These are phyloP conservation scores for Vigna unguiculata DNA, from an alignment of 306 rosid genomes.

Conservation along the genomic window DNA sequence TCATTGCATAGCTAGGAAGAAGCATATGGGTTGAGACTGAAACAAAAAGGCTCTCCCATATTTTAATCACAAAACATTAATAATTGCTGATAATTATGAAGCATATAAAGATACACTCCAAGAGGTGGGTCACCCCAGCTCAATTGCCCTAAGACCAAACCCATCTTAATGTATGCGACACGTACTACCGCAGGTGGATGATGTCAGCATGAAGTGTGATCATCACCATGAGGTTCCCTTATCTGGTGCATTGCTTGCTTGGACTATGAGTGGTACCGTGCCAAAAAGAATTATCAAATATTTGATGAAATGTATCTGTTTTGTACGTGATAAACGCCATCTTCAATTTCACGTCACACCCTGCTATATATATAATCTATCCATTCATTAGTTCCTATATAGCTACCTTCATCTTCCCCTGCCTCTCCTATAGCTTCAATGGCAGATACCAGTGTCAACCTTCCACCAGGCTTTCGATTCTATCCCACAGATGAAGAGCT, in stretches of 20 bases:
- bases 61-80: constrained; percentile 24
- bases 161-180: constrained; percentile 62
- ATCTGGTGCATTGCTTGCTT: constrained; percentile 53
- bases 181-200: constrained; percentile 62
- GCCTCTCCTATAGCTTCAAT: constrained; percentile 28
- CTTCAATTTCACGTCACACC: constrained; percentile 63
- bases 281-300: constrained; percentile 17
- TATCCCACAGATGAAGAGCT: constrained; percentile 92
- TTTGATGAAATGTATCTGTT: constrained; percentile 41
- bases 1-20: constrained; percentile 37
- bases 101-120: constrained; percentile 52
- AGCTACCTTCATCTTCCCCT: constrained; percentile 1
- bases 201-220: constrained; percentile 86
- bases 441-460: constrained; percentile 67
- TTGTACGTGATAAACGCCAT: constrained; percentile 42
- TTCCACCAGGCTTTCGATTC: constrained; percentile 94
- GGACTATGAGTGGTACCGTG: constrained; percentile 15
- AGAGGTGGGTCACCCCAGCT: constrained; percentile 52
- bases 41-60: constrained; percentile 30
- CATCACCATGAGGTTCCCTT: constrained; percentile 53
- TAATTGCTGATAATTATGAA: constrained; percentile 44
- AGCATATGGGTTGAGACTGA: constrained; percentile 33
- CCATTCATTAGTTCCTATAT: neutral
- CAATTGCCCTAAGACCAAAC: constrained; percentile 78
- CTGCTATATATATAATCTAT: neutral